Evolutionary conservation across 179 eudicot species (phyloP), one percentile per base, ranked within the genome.

Genomic region (Spinacia oleracea): DNA sequence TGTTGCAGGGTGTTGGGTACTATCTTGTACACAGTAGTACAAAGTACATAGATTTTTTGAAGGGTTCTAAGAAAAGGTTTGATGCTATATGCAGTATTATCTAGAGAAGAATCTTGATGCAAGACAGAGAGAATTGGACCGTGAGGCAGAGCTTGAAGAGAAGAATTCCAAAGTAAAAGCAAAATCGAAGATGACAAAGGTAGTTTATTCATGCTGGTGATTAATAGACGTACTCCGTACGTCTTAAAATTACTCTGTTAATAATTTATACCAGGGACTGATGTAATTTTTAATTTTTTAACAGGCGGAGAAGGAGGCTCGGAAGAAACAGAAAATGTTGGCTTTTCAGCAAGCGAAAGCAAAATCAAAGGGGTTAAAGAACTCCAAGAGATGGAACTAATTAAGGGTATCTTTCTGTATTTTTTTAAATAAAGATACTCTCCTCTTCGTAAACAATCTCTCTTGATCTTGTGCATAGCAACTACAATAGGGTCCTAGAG

Each of bases 151-250:
- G 80, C 88, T 96, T 14, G 94, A 96, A 67, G 98, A 93, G 72
- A 94, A 90, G 87, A 82, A 94, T 78, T 88, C 94, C 18, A 96
- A 96, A 86, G 89, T 84, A 40, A 96, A 96, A 89, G 93, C 97
- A 77, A 96, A 96, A 86, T 90, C 94, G 55, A 96, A 96, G 89
- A 92, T 94, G 99, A 86, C 97, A 27, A 94, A 96, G 96, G 99
- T 91, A 85, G 23, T 56, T 76, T n/a, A n/a, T n/a, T 70, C 9
- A 2, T 64, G 29, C 25, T 69, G 14, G 60, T 38, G 56, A 15
- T 46, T 31, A 38, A 48, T 40, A 16, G 43, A 34, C n/a, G n/a
- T n/a, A n/a, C n/a, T n/a, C n/a, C n/a, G 16, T 50, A 23, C 20
- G 11, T 70, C 38, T 27, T 27, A 15, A 15, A 64, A 31, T 34